These are phyloP conservation scores for Hymenoscyphus fructigenus DNA, from an alignment of 2,329 filamentous ascomycete species.

Conservation along the genomic window DNA sequence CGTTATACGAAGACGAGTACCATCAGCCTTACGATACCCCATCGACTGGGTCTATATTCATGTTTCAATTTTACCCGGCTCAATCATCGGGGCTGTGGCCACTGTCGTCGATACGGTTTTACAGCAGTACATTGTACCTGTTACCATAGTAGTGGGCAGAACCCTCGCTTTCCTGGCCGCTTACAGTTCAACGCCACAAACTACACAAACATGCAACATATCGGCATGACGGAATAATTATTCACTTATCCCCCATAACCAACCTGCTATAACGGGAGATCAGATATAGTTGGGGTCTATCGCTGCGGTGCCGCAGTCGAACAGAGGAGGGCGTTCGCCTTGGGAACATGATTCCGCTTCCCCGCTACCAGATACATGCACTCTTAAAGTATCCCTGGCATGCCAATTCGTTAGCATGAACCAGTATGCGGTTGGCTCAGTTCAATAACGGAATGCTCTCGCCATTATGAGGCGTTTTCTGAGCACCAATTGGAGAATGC, in stretches of 20 bases:
- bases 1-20: neutral
- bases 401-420: neutral
- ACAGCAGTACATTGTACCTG: neutral
- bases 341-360: constrained; percentile 4
- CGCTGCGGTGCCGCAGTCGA: neutral
- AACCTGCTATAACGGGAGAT: neutral
- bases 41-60: neutral
- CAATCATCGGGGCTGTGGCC: neutral
- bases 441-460: neutral
- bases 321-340: constrained; percentile 5
- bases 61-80: neutral
- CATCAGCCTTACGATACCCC: neutral
- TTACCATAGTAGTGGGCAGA: neutral
- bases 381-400: neutral
- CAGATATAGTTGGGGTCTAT: constrained; percentile 3
- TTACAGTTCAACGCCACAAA: too few relatives aligned
- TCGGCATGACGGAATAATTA: neutral
- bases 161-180: neutral
- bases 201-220: too few relatives aligned
- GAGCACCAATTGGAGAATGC: neutral
- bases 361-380: constrained; percentile 9
- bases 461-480: neutral
- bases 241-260: neutral
- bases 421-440: neutral
- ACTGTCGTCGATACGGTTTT: neutral